Evolutionary conservation across 176 grass and related monocot species (phyloP).

Genomic region (Carex myosuroides): DNA sequence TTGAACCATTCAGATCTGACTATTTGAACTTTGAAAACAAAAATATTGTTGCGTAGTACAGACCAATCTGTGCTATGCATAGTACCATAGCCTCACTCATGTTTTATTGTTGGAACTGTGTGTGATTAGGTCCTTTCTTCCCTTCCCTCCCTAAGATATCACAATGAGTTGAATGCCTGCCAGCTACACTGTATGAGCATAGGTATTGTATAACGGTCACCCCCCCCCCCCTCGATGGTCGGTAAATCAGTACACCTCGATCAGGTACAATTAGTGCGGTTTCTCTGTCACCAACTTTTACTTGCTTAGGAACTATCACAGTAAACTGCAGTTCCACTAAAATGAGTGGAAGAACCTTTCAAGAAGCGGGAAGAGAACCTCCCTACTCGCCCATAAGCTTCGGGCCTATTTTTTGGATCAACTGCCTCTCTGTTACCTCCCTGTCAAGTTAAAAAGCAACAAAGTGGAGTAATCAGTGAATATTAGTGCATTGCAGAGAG

Average conservation of each 20-base stretch:
- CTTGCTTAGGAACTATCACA: not conserved
- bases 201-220: not conserved
- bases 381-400: conserved; percentile 49
- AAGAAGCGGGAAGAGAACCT: conserved; percentile 50
- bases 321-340: not conserved
- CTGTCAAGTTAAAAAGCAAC: conserved; percentile 20
- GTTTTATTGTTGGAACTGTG: not conserved
- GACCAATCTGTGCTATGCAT: too few relatives aligned
- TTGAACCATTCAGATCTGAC: too few relatives aligned
- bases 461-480: not conserved
- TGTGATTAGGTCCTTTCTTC: not conserved
- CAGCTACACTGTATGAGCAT: not conserved
- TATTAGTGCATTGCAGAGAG: not conserved
- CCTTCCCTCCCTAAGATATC: not conserved
- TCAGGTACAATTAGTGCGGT: not conserved
- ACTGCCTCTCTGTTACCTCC: conserved; percentile 35
- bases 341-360: conserved; percentile 33
- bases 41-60: too few relatives aligned
- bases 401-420: conserved; percentile 46
- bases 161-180: not conserved
- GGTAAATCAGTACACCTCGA: too few relatives aligned
- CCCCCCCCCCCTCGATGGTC: not conserved
- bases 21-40: too few relatives aligned
- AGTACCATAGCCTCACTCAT: too few relatives aligned
- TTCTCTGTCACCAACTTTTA: not conserved